Conservation (phyloP, 345 rosid genomes). For the Syzygium aqueum region DNA sequence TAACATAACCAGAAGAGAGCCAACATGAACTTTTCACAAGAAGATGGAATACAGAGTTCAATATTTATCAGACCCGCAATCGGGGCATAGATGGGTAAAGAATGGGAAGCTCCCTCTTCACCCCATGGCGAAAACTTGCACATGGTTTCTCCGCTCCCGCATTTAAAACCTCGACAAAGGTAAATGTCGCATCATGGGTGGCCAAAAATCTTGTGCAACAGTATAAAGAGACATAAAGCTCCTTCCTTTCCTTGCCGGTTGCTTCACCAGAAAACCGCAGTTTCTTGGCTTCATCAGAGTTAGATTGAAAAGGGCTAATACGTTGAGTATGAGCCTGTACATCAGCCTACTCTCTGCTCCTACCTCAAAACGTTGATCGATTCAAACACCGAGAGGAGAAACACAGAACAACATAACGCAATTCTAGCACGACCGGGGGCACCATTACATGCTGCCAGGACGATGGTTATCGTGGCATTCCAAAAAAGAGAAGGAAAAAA, state of each 20-base stretch:
- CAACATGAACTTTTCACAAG: not conserved
- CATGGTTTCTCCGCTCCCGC: not conserved
- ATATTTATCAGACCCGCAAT: not conserved
- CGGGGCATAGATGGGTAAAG: not conserved
- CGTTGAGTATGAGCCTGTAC: not conserved
- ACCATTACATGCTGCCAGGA: not conserved
- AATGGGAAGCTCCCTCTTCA: not conserved
- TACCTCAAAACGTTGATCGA: not conserved
- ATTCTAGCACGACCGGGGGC: not conserved
- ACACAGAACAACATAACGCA: not conserved
- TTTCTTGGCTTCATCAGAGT: not conserved
- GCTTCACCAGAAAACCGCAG: not conserved
- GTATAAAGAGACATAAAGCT: not conserved
- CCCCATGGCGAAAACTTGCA: not conserved
- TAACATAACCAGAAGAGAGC: not conserved
- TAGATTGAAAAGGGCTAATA: not conserved
- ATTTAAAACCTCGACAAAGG: not conserved
- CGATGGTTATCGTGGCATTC: not conserved
- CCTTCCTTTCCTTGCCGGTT: not conserved
- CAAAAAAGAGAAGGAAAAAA: not conserved
- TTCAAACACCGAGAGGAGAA: not conserved
- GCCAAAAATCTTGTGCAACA: not conserved
- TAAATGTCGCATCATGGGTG: not conserved
- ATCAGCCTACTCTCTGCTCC: not conserved
- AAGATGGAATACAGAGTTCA: not conserved